Percentiles rank a stretch among this genome's conserved stretches.
These are phyloP conservation scores for Cicer arietinum DNA, from an alignment of 306 rosid species.

Conservation along the genomic window DNA sequence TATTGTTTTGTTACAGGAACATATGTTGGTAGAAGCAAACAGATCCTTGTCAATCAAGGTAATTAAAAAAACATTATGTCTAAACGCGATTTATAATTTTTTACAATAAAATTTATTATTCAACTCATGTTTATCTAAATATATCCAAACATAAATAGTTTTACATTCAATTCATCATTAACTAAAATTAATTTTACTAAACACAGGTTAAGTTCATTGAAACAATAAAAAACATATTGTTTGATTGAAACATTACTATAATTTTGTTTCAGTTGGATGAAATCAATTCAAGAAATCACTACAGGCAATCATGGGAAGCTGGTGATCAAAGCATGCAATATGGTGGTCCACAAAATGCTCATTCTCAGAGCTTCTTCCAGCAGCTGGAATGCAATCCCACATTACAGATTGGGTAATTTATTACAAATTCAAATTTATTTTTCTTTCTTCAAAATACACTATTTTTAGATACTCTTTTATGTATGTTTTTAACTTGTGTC, in stretches of 20 bases:
- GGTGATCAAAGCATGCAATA: constrained; percentile 70
- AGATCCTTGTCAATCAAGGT: constrained; percentile 85
- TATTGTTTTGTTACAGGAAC: constrained; percentile 65
- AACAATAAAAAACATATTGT: too few relatives aligned
- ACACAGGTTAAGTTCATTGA: too few relatives aligned
- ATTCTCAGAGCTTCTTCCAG: constrained; percentile 80
- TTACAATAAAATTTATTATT: too few relatives aligned
- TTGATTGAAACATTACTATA: background rate
- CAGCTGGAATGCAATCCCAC: constrained; percentile 87
- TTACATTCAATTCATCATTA: too few relatives aligned
- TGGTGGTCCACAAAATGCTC: constrained; percentile 63
- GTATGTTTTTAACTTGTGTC: background rate
- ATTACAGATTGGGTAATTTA: constrained; percentile 80
- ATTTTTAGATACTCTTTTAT: background rate
- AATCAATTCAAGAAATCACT: constrained; percentile 67
- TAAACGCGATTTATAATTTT: background rate
- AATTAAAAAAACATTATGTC: constrained; percentile 19
- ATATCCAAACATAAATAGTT: too few relatives aligned
- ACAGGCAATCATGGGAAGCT: constrained; percentile 74
- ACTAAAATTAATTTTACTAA: too few relatives aligned
- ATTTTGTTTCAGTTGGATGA: constrained; percentile 74
- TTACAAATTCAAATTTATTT: background rate
- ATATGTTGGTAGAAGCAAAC: constrained; percentile 75
- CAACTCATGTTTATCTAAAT: too few relatives aligned
- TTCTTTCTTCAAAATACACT: too few relatives aligned